Evolutionary conservation across 768 basidiomycete species (phyloP).

Genomic region (Calocybe indica): DNA sequence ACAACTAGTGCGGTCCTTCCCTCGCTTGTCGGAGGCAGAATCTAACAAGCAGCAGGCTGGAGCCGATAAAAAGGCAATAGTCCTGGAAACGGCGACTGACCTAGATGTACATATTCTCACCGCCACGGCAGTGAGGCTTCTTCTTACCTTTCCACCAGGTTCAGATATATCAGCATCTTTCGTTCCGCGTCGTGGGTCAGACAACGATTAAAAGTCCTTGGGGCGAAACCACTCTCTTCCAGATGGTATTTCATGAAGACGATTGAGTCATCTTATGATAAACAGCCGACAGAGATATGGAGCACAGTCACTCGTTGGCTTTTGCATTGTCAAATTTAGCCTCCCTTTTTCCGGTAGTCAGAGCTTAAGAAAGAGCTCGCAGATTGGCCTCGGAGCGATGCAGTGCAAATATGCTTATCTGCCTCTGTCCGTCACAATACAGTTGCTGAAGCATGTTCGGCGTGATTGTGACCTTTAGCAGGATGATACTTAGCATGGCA

Average conservation of each 20-base stretch:
- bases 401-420: too few relatives aligned
- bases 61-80: not conserved
- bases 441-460: too few relatives aligned
- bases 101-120: not conserved
- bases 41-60: not conserved
- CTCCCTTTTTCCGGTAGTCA: too few relatives aligned
- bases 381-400: too few relatives aligned
- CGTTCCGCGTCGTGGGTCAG: not conserved
- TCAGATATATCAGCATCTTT: not conserved
- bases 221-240: not conserved
- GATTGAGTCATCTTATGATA: not conserved
- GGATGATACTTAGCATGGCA: too few relatives aligned
- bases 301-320: too few relatives aligned
- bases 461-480: too few relatives aligned
- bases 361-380: too few relatives aligned
- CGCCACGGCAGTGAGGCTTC: not conserved
- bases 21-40: not conserved
- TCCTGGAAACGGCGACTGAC: not conserved
- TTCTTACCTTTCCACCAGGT: not conserved
- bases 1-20: constrained; percentile 7
- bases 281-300: too few relatives aligned
- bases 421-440: too few relatives aligned
- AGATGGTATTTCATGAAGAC: too few relatives aligned
- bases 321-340: too few relatives aligned
- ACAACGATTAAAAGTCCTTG: not conserved